Evolutionary conservation across 352 stramenopile species (phyloP), one percentile per base, ranked within the genome.

Genomic region (Phytophthora aleatoria): DNA sequence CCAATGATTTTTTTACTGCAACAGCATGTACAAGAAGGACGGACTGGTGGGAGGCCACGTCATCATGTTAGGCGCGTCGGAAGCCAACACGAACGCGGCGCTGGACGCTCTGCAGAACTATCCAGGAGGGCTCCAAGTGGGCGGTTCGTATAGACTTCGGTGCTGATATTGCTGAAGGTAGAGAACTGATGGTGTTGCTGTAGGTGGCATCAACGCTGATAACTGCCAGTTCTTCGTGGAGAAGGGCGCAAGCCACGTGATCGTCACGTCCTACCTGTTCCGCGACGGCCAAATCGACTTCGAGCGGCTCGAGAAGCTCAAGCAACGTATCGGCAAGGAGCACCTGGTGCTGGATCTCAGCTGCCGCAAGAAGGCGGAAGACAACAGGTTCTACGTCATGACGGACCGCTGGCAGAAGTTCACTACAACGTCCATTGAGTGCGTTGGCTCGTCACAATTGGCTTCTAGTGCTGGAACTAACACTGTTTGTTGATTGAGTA

Each of bases 241-340:
- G 35, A 85, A 90, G 26, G 96, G 97, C 13, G 97, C 97, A n/a
- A 98, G 90, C 39, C 97, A 99, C 72, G 93, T 99, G 20, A 99
- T 99, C 70, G 95, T 99, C 49, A 99, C 97, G 33, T 98, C 92
- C 39, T 98, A 96, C 69, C 94, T 99, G 11, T 99, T 99, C 73
- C 82, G 90, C 16, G 84, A 97, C 47, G 95, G 96, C 5, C 59
- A 92, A 64, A 97, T 99, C 52, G 88, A 97, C 69, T 92, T 83
- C 58, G 74, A 87, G 13, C 73, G 81, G 15, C 77, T 97, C 13
- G 62, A 83, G n/a, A 80, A 74, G 41, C 64, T 97, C 28, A 78
- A 77, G 50, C 60, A 83, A 11, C 69, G 90, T 33, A 71, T 96
- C 24, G 89, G 89, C 45, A 92, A 94, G 50, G 61, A 94, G n/a